Base-by-base conservation (phyloP, 495 filamentous ascomycete genomes). In the Talaromyces nanjingensis region DNA sequence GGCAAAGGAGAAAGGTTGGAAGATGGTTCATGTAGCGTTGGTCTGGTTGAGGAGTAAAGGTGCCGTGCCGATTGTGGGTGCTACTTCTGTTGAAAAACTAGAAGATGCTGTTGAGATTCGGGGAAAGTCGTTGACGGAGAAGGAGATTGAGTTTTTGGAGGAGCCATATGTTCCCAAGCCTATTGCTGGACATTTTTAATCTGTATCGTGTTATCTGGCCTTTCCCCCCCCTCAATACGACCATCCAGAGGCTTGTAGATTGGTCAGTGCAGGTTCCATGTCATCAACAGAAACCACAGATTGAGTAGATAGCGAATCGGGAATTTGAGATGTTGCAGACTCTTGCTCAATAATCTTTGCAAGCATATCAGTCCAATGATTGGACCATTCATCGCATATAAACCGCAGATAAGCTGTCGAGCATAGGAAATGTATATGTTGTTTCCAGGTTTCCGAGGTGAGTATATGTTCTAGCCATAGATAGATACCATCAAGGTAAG, bases 131-230 rank as follows among this genome's bases (percentile, higher is more conserved):
- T 67, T 91, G 71, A 83, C 77, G 1, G 74, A 79, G 6, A 85
- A 89, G 66, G 89, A 91, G 64, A 81, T 84, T 53, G 76, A 76
- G 67, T 88, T 86, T 67, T 65, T 91, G 54, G 88, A 91, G 76
- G 87, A 89, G 71, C 75, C 81, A 34, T 91, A 91, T 71, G 58
- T 83, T 65, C 81, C 86, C 2, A 87, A 84, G 78, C 53, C 67
- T 78, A 60, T 79, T 56, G 54, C 29, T 56, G 54, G 54, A 22
- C 54, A 56, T 56, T 29, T 56, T 31, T 56, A 16, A 56, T 56
- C 4, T 27, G 18, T 49, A 49, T 20, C 76, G 79, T 42, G 73
- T 66, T 18, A 16, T 20, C 6, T 49, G 18, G 18, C 7, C 3
- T 16, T 16, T 42, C 4, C 3, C 27, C 27, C 22, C 2, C 14